phyloP scores from a whole-genome alignment of 345 rosid species.

The Populus nigra region DNA sequence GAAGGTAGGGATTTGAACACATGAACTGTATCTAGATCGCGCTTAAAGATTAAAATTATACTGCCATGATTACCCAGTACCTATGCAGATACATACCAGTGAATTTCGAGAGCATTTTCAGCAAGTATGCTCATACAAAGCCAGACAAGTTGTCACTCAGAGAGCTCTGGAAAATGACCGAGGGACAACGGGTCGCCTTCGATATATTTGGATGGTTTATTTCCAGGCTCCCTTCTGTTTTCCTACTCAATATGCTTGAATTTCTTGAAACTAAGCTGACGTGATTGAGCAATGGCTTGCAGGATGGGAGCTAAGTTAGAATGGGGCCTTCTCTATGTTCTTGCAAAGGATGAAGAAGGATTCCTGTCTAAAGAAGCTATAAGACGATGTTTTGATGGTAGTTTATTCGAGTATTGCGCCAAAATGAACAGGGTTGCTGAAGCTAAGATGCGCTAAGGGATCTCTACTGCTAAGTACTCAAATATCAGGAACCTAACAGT shows the following conservation, averaged over 20 bases:
- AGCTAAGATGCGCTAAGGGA: conserved; percentile 32
- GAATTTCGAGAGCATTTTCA: conserved; percentile 59
- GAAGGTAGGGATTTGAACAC: conserved; percentile 40
- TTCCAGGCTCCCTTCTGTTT: background rate
- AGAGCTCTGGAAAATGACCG: conserved; percentile 81
- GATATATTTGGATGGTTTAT: conserved; percentile 69
- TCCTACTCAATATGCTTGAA: background rate
- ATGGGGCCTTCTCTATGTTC: conserved; percentile 55
- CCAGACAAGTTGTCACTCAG: conserved; percentile 55
- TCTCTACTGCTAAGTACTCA: background rate
- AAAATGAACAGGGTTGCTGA: conserved; percentile 40
- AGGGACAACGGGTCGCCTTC: conserved; percentile 53
- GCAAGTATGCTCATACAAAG: conserved; percentile 66
- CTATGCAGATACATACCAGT: conserved; percentile 52
- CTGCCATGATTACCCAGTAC: background rate
- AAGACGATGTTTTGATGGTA: conserved; percentile 72
- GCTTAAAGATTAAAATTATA: background rate
- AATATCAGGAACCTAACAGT: background rate
- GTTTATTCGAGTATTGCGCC: conserved; percentile 73
- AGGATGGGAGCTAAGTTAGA: conserved; percentile 58
- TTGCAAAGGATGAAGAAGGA: conserved; percentile 74
- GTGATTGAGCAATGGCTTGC: conserved; percentile 1
- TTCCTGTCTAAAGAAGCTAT: conserved; percentile 69
- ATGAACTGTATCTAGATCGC: background rate
- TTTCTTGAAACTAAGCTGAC: background rate